Percentiles rank a stretch among this genome's conserved stretches.
Evolutionary conservation across 768 basidiomycete genomes (phyloP).

Genomic region (Rubroboletus pulcherrimus): DNA sequence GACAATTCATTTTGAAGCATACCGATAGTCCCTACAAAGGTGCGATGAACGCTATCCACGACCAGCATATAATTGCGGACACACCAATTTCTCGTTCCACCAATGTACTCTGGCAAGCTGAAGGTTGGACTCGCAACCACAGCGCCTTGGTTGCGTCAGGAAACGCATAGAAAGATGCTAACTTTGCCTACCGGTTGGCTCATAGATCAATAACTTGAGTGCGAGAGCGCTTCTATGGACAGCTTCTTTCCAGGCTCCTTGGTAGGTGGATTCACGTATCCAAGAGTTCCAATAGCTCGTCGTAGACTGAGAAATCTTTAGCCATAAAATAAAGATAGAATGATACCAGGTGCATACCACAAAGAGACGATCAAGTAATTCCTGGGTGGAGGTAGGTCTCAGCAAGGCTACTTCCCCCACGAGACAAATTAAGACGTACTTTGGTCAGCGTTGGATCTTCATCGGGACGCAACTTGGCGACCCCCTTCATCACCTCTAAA

Average conservation of each 20-base stretch:
- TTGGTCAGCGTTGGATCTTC: conserved; percentile 75
- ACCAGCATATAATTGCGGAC: conserved; percentile 13
- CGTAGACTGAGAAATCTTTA: conserved; percentile 47
- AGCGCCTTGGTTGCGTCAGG: conserved; percentile 50
- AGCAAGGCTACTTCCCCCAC: not conserved
- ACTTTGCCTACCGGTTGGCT: conserved; percentile 65
- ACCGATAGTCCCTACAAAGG: conserved; percentile 60
- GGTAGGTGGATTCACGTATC: conserved; percentile 87
- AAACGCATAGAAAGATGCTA: not conserved
- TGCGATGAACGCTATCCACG: not conserved
- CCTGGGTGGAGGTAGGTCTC: conserved; percentile 31
- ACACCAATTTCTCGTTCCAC: conserved; percentile 85
- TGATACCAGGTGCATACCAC: conserved; percentile 35
- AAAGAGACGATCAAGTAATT: conserved; percentile 55
- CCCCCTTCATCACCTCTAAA: conserved; percentile 42
- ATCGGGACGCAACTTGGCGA: conserved; percentile 44
- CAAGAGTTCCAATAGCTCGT: conserved; percentile 83
- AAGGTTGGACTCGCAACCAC: conserved; percentile 96
- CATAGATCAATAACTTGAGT: conserved; percentile 87
- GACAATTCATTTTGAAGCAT: not conserved
- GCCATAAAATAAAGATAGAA: not conserved
- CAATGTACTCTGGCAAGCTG: conserved; percentile 88
- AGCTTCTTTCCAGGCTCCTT: conserved; percentile 92
- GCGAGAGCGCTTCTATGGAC: conserved; percentile 92
- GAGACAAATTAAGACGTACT: conserved; percentile 30